Evolutionary conservation across 345 rosid genomes (phyloP).

Genomic region (Acer campestre): DNA sequence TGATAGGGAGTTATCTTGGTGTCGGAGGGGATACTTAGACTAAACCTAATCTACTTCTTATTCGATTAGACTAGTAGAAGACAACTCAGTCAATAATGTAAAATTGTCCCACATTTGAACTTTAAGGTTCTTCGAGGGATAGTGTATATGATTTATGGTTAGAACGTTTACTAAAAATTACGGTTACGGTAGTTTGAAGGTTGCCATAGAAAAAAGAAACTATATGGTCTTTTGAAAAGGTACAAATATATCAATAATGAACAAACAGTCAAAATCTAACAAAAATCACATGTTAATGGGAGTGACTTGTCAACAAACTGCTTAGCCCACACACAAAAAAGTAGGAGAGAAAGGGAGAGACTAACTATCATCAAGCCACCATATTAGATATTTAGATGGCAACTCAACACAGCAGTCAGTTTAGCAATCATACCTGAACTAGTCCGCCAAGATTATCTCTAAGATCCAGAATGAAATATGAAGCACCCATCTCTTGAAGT

Average conservation of each 20-base stretch:
- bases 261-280: not conserved
- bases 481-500: conserved; percentile 89
- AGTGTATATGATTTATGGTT: not conserved
- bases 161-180: not conserved
- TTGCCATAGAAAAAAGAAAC: not conserved
- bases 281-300: not conserved
- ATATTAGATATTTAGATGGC: not conserved
- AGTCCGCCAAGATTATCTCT: conserved; percentile 98
- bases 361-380: conserved; percentile 1
- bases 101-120: not conserved
- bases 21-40: not conserved
- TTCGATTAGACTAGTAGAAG: not conserved
- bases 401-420: not conserved
- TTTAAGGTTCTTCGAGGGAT: not conserved
- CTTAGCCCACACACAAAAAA: not conserved
- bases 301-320: not conserved
- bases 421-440: conserved; percentile 62
- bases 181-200: not conserved
- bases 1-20: not conserved
- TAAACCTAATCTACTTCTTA: not conserved
- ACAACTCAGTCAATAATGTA: not conserved
- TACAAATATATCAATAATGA: not conserved
- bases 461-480: conserved; percentile 83
- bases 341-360: not conserved
- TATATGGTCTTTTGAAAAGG: not conserved